Evolutionary conservation across 257 asterid species (phyloP), one percentile per base, ranked within the genome.

Genomic region (Sherardia arvensis): DNA sequence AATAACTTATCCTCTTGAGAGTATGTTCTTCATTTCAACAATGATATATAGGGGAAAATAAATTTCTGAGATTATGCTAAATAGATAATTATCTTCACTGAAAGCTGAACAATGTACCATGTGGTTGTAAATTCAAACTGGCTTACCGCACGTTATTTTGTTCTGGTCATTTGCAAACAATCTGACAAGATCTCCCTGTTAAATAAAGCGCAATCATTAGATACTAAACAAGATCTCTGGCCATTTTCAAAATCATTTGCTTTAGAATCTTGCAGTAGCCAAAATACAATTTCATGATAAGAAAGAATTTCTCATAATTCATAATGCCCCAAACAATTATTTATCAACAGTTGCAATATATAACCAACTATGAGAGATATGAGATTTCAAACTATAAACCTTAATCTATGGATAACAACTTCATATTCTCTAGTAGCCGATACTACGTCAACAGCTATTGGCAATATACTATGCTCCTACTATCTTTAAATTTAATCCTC

Each of bases 111-210:
- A 18, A 18, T 21, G 38, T 53, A 20, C 8, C 61, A 63, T 62
- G 11, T 4, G 4, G 15, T 18, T 63, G 55, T 55, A 17, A 8
- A 32, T 68, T 36, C 8, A 34, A 60, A 71, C 49, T 29, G 74
- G 78, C 97, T 78, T 84, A 93, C 99, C 99, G 58, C 99, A 90
- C 59, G 96, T 84, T 80, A 90, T 93, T 72, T 87, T 93, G 86
- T 83, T 81, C 79, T 90, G 88, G 68, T 87, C 92, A 73, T 93
- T 90, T 76, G 99, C 99, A 73, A 87, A 93, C 66, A 84, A 78
- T 73, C 96, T 81, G 81, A 93, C 99, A 65, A 93, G 74, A 27
- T 87, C 87, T 63, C 99, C 99, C 99, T 93, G 90, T 70, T 73
- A 78, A 66, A 68, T 66, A 74, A 43, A 69, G 66, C 66, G 26